These are phyloP conservation scores for Pseudonitzschia pungens DNA, from an alignment of 108 stramenopile genomes.

Conservation along the genomic window DNA sequence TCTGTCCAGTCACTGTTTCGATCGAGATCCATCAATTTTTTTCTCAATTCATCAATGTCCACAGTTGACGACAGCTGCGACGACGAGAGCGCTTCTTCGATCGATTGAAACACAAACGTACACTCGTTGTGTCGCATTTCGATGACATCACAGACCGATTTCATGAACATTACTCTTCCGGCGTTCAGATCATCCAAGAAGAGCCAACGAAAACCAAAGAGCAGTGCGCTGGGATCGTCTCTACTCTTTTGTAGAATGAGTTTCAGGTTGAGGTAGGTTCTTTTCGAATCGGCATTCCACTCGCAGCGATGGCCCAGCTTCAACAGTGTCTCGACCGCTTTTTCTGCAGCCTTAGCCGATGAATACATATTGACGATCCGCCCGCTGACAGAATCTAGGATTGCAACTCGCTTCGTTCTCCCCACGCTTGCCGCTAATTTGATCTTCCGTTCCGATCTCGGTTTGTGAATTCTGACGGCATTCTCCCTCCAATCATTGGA, in stretches of 20 bases:
- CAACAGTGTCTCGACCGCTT: slow-evolving; percentile 44
- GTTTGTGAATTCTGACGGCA: slow-evolving; percentile 21
- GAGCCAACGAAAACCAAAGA: slow-evolving; percentile 81
- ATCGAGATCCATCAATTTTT: slow-evolving; percentile 6
- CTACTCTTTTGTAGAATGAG: slow-evolving; percentile 20
- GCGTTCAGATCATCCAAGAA: slow-evolving; percentile 50
- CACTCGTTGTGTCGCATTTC: slow-evolving; percentile 21
- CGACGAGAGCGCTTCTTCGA: slow-evolving; percentile 37
- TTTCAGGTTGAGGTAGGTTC: slow-evolving; percentile 31
- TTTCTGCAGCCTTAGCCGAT: slow-evolving; percentile 42
- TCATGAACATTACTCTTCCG: slow-evolving; percentile 42
- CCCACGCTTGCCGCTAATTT: slow-evolving; percentile 3
- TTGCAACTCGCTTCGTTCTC: slow-evolving; percentile 43
- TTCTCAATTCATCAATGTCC: slow-evolving; percentile 7
- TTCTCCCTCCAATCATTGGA: slow-evolving; percentile 2
- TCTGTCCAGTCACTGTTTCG: slow-evolving; percentile 16
- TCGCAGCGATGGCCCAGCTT: slow-evolving; percentile 62
- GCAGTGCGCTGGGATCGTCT: slow-evolving; percentile 37
- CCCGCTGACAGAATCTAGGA: slow-evolving; percentile 70
- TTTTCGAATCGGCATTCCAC: slow-evolving; percentile 8
- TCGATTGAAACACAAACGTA: slow-evolving; percentile 26
- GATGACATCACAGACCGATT: slow-evolving; percentile 20
- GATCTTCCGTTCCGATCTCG: slow-evolving; percentile 38
- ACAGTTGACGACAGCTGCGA: slow-evolving; percentile 12
- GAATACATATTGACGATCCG: slow-evolving; percentile 72